Conservation (phyloP, 73 alveolate genomes). For the Symbiodinium natans region DNA sequence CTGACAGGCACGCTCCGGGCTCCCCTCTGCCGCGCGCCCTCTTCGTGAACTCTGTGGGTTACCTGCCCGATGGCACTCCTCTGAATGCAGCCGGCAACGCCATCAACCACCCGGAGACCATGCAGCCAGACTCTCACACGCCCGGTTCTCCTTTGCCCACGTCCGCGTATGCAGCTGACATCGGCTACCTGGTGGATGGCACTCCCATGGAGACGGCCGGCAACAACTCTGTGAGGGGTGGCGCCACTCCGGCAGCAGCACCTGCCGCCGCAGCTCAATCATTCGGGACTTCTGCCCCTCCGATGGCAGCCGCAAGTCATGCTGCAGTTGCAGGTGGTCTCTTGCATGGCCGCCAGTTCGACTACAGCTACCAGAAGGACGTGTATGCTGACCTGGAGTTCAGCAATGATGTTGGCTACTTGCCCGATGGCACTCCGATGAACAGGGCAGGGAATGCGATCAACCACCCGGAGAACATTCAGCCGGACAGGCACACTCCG, state of each 20-base stretch:
- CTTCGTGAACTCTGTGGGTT: neutral
- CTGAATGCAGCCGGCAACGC: neutral
- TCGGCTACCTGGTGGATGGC: neutral
- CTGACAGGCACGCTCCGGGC: neutral
- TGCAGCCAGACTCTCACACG: neutral
- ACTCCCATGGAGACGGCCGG: neutral
- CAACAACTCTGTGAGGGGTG: neutral
- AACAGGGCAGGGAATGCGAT: neutral
- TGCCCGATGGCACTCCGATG: conserved; percentile 10
- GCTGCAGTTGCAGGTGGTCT: neutral
- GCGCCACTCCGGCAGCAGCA: neutral
- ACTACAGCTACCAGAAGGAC: neutral
- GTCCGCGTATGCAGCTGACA: neutral
- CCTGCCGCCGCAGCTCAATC: neutral
- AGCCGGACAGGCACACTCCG: neutral
- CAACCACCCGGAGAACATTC: neutral
- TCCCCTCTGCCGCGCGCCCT: neutral
- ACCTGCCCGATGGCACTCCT: neutral
- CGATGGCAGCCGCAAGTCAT: neutral
- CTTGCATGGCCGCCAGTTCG: neutral
- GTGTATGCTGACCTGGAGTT: neutral
- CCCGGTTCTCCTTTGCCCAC: neutral
- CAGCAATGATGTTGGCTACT: neutral
- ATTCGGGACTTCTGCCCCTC: neutral
- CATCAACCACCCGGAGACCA: neutral